phyloP scores from a whole-genome alignment of 2,329 filamentous ascomycete genomes.

The Aspergillus thermomutatus region DNA sequence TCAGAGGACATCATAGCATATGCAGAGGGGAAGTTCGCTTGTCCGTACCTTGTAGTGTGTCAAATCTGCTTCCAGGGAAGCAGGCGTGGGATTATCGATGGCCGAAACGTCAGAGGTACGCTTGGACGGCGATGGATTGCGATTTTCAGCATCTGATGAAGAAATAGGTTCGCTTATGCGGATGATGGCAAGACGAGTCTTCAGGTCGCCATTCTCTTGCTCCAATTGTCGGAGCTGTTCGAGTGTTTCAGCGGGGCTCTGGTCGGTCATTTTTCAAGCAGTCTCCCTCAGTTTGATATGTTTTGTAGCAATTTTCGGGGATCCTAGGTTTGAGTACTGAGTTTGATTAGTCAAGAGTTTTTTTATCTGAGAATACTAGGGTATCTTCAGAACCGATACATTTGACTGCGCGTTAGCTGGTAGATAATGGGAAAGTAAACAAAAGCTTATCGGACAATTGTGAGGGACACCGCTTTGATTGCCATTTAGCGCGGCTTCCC shows the following conservation, averaged over 20 bases:
- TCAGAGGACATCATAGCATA: neutral
- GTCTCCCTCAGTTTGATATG: neutral
- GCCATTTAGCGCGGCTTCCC: neutral
- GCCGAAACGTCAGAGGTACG: slow-evolving; percentile 71
- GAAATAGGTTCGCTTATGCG: slow-evolving; percentile 73
- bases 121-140: slow-evolving; percentile 38
- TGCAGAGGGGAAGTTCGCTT: neutral
- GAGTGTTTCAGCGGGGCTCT: slow-evolving; percentile 22
- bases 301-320: neutral
- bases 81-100: slow-evolving; percentile 66
- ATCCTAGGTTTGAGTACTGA: too few species aligned
- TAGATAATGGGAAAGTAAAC: slow-evolving; percentile 19
- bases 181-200: slow-evolving; percentile 62
- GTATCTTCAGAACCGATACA: neutral
- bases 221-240: slow-evolving; percentile 47
- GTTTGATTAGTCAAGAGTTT: neutral
- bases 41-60: slow-evolving; percentile 70
- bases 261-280: slow-evolving; percentile 14
- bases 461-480: neutral
- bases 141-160: slow-evolving; percentile 33
- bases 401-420: slow-evolving; percentile 3
- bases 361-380: neutral
- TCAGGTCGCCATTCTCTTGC: slow-evolving; percentile 47
- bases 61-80: slow-evolving; percentile 77
- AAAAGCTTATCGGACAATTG: slow-evolving; percentile 2